Evolutionary conservation across 73 alveolate genomes (phyloP).

Genomic region (Uronychia binucleata): DNA sequence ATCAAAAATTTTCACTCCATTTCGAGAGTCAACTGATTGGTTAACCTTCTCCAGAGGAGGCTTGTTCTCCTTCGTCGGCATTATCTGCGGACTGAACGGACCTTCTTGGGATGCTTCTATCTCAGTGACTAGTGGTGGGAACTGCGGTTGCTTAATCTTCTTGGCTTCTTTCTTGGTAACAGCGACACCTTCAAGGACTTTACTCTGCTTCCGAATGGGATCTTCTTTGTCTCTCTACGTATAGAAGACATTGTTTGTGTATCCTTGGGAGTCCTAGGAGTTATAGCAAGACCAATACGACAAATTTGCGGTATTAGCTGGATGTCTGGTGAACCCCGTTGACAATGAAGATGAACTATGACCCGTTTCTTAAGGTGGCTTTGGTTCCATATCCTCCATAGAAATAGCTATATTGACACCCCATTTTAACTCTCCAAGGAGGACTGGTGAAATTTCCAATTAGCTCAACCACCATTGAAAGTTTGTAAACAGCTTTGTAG

Average conservation of each 20-base stretch:
- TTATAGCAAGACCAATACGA: not conserved
- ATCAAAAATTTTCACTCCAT: too few relatives aligned
- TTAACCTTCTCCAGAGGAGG: too few relatives aligned
- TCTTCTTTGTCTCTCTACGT: too few relatives aligned
- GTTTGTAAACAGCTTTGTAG: not conserved
- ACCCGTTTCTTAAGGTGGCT: not conserved
- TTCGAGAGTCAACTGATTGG: too few relatives aligned
- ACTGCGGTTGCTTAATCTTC: not conserved
- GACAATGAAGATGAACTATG: not conserved
- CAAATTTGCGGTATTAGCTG: not conserved
- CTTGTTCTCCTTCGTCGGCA: too few relatives aligned
- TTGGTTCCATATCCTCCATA: not conserved
- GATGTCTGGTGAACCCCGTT: not conserved
- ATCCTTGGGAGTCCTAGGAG: not conserved
- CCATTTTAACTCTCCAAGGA: not conserved
- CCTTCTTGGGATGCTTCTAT: too few relatives aligned
- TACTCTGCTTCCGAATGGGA: too few relatives aligned
- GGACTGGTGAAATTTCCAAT: constrained; percentile 3
- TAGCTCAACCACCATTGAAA: not conserved
- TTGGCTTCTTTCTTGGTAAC: not conserved
- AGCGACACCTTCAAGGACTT: not conserved
- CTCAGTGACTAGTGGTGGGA: not conserved
- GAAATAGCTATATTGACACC: not conserved
- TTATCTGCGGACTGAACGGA: too few relatives aligned
- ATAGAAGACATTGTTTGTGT: not conserved